Conservation (phyloP, 352 stramenopile species). For the Proteromonas lacertae region DNA sequence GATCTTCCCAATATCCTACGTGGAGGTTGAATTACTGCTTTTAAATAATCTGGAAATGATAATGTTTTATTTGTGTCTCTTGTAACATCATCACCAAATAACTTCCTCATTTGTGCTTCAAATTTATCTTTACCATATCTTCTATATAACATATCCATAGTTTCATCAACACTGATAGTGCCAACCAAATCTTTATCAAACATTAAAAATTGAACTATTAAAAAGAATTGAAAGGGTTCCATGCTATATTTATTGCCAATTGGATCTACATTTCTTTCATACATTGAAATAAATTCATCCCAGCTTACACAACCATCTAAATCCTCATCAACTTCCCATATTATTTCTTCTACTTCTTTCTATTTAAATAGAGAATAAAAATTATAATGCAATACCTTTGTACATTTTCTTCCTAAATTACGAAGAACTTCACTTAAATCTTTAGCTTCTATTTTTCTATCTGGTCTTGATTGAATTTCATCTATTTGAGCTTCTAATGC, state of each 20-base stretch:
- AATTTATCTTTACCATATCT: slow-evolving; percentile 19
- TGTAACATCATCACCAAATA: slow-evolving; percentile 24
- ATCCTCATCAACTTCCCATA: slow-evolving; percentile 91
- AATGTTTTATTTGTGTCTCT: too few species aligned
- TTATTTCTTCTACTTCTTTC: slow-evolving; percentile 82
- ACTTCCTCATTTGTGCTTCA: slow-evolving; percentile 17
- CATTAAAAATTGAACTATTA: slow-evolving; percentile 1
- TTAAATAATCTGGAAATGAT: too few species aligned
- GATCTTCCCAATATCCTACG: too few species aligned
- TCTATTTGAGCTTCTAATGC: too few species aligned
- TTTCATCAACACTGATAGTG: slow-evolving; percentile 73
- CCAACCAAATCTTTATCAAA: slow-evolving; percentile 66
- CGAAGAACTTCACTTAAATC: too few species aligned
- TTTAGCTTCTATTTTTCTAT: too few species aligned
- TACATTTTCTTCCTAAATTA: too few species aligned
- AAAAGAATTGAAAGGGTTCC: slow-evolving; percentile 46
- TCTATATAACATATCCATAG: slow-evolving; percentile 84
- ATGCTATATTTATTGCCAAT: slow-evolving; percentile 65
- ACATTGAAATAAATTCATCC: slow-evolving; percentile 75
- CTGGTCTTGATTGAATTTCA: too few species aligned
- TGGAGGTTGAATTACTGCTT: too few species aligned
- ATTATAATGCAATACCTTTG: too few species aligned
- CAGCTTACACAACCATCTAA: slow-evolving; percentile 63
- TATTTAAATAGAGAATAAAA: too few species aligned
- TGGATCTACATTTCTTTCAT: slow-evolving; percentile 61